Evolutionary conservation across 2,329 filamentous ascomycete species (phyloP).

Genomic region (Aspergillus tanneri): DNA sequence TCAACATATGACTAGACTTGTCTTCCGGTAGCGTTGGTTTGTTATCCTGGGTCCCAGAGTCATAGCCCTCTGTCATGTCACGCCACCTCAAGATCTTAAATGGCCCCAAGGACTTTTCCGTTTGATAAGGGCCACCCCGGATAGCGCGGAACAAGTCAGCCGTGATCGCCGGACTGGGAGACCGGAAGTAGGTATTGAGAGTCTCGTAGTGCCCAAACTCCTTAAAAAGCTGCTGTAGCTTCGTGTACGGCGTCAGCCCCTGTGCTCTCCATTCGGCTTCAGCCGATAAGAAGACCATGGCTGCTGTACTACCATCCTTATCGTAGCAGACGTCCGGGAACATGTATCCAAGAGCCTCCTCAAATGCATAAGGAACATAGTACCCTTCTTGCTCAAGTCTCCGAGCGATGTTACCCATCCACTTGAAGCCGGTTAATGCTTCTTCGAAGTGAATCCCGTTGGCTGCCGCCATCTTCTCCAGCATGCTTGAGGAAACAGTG

Average conservation of each 20-base stretch:
- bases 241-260: constrained; percentile 57
- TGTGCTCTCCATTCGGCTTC: constrained; percentile 52
- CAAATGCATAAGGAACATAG: constrained; percentile 58
- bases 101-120: constrained; percentile 49
- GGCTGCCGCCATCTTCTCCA: constrained; percentile 55
- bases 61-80: constrained; percentile 61
- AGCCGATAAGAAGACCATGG: constrained; percentile 59
- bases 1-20: constrained; percentile 62
- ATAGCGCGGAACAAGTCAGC: constrained; percentile 56
- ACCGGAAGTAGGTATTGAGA: constrained; percentile 63
- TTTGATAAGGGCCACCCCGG: constrained; percentile 44
- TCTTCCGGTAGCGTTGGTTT: constrained; percentile 58
- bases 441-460: constrained; percentile 60
- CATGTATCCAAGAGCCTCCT: constrained; percentile 68
- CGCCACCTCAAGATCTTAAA: constrained; percentile 59
- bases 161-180: constrained; percentile 55
- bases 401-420: constrained; percentile 62
- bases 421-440: constrained; percentile 67
- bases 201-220: constrained; percentile 62
- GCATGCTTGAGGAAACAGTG: constrained; percentile 64
- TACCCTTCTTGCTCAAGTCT: constrained; percentile 52
- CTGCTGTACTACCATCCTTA: constrained; percentile 64
- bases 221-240: constrained; percentile 57
- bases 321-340: constrained; percentile 62
- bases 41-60: constrained; percentile 54